Evolutionary conservation across 2,329 filamentous ascomycete species (phyloP).

Genomic region (Gremmenia infestans): DNA sequence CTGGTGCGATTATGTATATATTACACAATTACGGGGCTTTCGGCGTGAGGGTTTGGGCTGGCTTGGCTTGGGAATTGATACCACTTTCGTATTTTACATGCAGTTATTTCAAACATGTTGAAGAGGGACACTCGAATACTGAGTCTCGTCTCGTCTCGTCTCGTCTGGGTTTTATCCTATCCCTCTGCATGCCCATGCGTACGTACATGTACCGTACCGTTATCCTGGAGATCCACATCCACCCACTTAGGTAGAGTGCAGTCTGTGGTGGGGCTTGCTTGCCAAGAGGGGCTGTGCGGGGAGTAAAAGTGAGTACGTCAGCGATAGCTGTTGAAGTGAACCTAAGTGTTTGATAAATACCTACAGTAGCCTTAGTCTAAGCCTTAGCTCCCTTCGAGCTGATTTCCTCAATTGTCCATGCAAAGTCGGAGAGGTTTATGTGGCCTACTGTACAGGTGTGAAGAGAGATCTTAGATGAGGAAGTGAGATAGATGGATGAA

Average conservation of each 20-base stretch:
- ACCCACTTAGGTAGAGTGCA: conserved; percentile 2
- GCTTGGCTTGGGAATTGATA: not conserved
- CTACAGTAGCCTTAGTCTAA: not conserved
- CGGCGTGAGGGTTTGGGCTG: not conserved
- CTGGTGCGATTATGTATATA: not conserved
- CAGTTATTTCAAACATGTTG: not conserved
- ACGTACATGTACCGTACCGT: too few relatives aligned
- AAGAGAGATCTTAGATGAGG: too few relatives aligned
- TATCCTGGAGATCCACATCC: not conserved
- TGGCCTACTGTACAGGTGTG: too few relatives aligned
- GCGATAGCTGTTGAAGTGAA: not conserved
- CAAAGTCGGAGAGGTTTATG: too few relatives aligned
- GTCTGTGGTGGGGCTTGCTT: conserved; percentile 1
- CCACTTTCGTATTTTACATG: not conserved
- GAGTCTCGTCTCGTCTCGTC: not conserved
- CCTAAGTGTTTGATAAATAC: not conserved
- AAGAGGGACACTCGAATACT: not conserved
- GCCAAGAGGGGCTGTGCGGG: conserved; percentile 21
- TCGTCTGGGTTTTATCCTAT: not conserved
- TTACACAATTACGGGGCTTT: conserved; percentile 2
- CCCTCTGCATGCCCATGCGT: not conserved
- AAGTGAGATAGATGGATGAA: too few relatives aligned
- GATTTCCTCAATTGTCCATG: not conserved
- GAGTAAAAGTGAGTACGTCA: conserved; percentile 2
- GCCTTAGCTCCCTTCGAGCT: not conserved